Base-by-base conservation (phyloP, 345 rosid species). In the Ailanthus altissimus region DNA sequence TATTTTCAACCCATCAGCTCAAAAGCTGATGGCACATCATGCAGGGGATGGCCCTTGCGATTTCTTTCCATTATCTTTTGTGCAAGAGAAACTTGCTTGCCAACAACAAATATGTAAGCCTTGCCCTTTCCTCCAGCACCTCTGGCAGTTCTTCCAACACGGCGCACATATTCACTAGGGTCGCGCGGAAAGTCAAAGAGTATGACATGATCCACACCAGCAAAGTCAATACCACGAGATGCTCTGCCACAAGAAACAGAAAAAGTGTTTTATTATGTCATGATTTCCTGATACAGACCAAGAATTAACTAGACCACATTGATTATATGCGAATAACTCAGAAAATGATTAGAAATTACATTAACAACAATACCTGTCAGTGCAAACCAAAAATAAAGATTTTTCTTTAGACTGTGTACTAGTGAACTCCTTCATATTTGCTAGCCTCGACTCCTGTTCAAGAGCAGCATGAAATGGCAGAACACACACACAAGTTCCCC, bases 81-180 rank as follows among this genome's bases (percentile, higher is more conserved):
- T 23, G 98, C 98, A 26, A 93, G 77, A 1, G 87, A 76, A 80
- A 95, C 97, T 88, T 93, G 98, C 86, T 89, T 95, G 51, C 99
- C 99, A 23, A 95, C 94, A 40, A 87, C 98, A 83, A 93, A 90
- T 66, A 92, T 82, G 78, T 90, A 93, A 25, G 99, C 97, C 76
- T 89, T 95, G 53, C 99, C 98, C 77, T 70, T 88, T 80, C 99
- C 96, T 78, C 89, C 86, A 1, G 93, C 97, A 6, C 98, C 99
- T 85, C 99, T 88, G 9, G 99, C 99, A 40, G 97, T 93, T 84
- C 98, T 90, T 85, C 99, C 98, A 51, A 95, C 98, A 63, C 97
- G 93, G 3, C 94, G 92, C 12, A 95, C 98, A 12, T 93, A 93
- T 84, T 95, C 98, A 51, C 99, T 95, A 16, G 94, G 99, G 76